phyloP scores from a whole-genome alignment of 768 basidiomycete species.

The Rhodosporidiobolus sp. region DNA sequence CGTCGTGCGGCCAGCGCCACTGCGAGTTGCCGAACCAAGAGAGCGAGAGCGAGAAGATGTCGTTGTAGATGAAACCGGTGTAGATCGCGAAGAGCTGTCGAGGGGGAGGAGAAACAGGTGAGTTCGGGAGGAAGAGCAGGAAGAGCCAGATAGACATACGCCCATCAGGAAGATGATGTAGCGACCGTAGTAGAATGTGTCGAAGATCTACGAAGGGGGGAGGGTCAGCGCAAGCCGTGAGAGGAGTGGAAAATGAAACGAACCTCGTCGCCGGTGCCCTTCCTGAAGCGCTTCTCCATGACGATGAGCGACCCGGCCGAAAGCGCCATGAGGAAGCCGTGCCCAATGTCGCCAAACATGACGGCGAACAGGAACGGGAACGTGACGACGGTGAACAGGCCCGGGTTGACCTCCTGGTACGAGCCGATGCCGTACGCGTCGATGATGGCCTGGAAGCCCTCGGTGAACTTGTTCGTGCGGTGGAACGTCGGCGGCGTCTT shows the following conservation, averaged over 20 bases:
- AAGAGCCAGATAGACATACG: slow-evolving; percentile 56
- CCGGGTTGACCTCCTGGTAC: slow-evolving; percentile 96
- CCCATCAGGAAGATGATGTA: slow-evolving; percentile 99
- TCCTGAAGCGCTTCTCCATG: slow-evolving; percentile 74
- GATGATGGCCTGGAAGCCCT: slow-evolving; percentile 96
- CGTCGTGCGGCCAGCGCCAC: slow-evolving; percentile 69
- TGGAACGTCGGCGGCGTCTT: slow-evolving; percentile 94
- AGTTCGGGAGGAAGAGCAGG: background rate
- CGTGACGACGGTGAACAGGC: slow-evolving; percentile 66
- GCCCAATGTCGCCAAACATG: slow-evolving; percentile 99
- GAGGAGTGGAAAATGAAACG: background rate
- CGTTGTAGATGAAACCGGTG: slow-evolving; percentile 97
- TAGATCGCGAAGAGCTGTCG: slow-evolving; percentile 53
- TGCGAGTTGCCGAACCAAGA: slow-evolving; percentile 75
- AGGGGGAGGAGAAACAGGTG: background rate
- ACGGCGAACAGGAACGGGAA: slow-evolving; percentile 94
- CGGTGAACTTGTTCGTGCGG: slow-evolving; percentile 91
- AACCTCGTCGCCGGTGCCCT: slow-evolving; percentile 49
- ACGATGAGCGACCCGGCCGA: slow-evolving; percentile 81
- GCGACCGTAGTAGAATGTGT: slow-evolving; percentile 91
- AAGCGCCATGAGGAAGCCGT: slow-evolving; percentile 75
- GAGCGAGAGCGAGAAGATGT: slow-evolving; percentile 87
- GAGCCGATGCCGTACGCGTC: slow-evolving; percentile 91
- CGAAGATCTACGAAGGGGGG: slow-evolving; percentile 60
- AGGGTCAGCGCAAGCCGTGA: background rate